Percentiles rank a stretch among this genome's conserved stretches.
Conservation (phyloP, 225 moss, liverwort and hornwort species). For the Anthoceros angustus region DNA sequence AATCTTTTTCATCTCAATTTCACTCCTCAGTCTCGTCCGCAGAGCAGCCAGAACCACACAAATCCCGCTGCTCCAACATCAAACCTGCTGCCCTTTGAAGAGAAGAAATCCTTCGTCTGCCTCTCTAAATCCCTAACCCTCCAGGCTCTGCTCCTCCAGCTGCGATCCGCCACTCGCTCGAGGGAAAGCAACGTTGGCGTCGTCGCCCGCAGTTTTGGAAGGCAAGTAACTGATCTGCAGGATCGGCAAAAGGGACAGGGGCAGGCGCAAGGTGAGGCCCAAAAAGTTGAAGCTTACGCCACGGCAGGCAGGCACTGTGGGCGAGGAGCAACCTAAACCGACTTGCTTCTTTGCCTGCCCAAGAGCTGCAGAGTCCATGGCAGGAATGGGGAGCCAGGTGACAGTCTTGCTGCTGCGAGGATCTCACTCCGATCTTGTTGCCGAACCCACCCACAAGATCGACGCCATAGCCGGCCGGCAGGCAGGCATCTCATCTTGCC, state of each 20-base stretch:
- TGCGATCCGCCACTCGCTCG: background rate
- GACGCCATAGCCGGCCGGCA: background rate
- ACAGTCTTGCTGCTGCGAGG: background rate
- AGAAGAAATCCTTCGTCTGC: too few species aligned
- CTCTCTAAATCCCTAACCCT: background rate
- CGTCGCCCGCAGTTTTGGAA: background rate
- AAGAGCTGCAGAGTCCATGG: background rate
- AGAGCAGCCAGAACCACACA: too few species aligned
- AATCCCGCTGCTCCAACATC: too few species aligned
- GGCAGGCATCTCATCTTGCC: background rate
- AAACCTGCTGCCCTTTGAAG: too few species aligned
- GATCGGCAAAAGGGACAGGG: background rate
- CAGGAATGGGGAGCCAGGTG: background rate
- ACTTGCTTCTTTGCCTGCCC: background rate
- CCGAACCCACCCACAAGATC: background rate
- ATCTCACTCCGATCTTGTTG: background rate
- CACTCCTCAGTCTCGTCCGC: too few species aligned
- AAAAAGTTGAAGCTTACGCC: background rate
- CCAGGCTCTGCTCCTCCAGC: background rate
- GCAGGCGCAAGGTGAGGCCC: conserved; percentile 3
- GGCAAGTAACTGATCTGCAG: background rate
- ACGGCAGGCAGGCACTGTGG: background rate
- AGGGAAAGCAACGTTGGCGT: background rate
- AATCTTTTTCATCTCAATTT: too few species aligned
- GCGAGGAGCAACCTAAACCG: background rate